Base-by-base conservation (phyloP, 192 early-diverging fungal genomes). In the Coemansia sp. region DNA sequence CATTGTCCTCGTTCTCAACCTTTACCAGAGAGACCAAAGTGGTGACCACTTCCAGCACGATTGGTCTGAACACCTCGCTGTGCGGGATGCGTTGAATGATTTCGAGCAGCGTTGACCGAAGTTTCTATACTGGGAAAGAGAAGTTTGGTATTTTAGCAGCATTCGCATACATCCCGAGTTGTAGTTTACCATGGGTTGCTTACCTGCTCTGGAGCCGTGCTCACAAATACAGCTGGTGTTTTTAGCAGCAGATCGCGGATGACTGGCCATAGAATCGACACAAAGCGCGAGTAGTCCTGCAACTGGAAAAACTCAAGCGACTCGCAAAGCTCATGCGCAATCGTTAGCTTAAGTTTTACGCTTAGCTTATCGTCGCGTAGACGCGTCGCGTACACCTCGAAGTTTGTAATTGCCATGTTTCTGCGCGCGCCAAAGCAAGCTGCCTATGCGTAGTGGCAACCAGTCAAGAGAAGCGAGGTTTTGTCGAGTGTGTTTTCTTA, bases 1-100 rank as follows among this genome's bases (percentile, higher is more conserved):
- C 96, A 65, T 98, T 98, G n/a, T 99, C 97, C 73, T 99, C 97
- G 68, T 99, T 97, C 68, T 99, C 97, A 21, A 85, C 83, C 59
- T 84, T 83, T 14, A 99, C 83, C 14, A 97, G 79, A 37, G 88
- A 69, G 83, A 98, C 87, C 51, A 91, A 64, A 14, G 87, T 79
- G 27, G 85, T 85, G 59, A 93, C 88, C 45, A 98, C 66, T 15
- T 95, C 91, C 27, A 86, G 72, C 3, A 90, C 89, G 50, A 92
- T 92, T 10, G 83, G 79, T 54, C 86, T 81, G 19, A 98, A 87
- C 7, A 89, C 70, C 58, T 98, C 95, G 57, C 86, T 94, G 69
- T 90, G 89, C 12, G 94, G 97, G 35, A 98, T 85, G 15, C 97
- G 88, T 69, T 94, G 92, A 24, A 98, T 85, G 48, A 96, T 93